A percentile compares a stretch with the other conserved stretches of the same genome.
phyloP scores from a whole-genome alignment of 352 stramenopile species.

The Ochromonadaceae sp. region DNA sequence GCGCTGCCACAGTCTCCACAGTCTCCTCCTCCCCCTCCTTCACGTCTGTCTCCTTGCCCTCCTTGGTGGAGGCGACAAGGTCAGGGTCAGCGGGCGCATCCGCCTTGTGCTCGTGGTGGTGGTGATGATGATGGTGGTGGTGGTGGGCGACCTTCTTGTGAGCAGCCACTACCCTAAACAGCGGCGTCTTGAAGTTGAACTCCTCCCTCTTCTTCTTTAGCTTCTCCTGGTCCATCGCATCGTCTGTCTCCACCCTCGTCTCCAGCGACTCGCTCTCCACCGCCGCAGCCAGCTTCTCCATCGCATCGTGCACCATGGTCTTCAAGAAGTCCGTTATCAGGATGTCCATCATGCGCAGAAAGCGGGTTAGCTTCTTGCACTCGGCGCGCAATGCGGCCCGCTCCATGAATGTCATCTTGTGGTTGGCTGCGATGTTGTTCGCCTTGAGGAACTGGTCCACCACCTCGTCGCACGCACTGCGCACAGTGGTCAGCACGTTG shows the following conservation, averaged over 20 bases:
- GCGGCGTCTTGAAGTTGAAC: background rate
- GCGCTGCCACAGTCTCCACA: background rate
- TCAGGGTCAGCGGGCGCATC: too few relatives aligned
- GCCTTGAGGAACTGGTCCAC: conserved; percentile 69
- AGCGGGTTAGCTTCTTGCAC: conserved; percentile 71
- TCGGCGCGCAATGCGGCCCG: conserved; percentile 66
- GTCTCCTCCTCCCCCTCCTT: background rate
- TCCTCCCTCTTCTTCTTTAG: background rate
- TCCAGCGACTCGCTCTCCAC: background rate
- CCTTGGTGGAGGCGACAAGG: background rate
- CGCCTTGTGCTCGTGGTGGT: background rate
- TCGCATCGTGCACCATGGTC: background rate
- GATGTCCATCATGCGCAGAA: conserved; percentile 75
- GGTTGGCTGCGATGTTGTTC: conserved; percentile 75
- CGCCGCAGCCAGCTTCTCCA: background rate
- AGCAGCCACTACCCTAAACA: conserved; percentile 2
- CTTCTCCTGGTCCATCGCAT: background rate
- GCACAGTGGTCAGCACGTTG: conserved; percentile 51
- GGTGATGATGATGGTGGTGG: background rate
- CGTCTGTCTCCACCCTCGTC: background rate
- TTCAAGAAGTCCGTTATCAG: conserved; percentile 42
- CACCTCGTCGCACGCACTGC: conserved; percentile 68
- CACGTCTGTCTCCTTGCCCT: background rate
- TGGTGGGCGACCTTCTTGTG: background rate
- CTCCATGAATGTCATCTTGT: conserved; percentile 94